A percentile compares a stretch with the other conserved stretches of the same genome.
Conservation (phyloP, 129 eudicot genomes). For the Flaveria ramosissima region DNA sequence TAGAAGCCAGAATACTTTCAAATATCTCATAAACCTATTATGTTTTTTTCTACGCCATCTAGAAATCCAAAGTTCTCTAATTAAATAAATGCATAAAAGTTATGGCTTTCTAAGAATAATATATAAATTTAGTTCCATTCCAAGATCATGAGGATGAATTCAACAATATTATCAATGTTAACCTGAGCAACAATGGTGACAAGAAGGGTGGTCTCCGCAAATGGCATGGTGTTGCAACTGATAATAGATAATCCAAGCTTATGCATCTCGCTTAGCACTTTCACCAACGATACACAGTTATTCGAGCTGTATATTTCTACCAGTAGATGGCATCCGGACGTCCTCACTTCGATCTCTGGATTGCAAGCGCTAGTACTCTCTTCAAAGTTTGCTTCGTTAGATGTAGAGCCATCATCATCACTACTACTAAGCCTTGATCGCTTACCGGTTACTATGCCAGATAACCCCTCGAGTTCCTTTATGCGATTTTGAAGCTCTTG, state of each 20-base stretch:
- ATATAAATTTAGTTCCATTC: too few relatives aligned
- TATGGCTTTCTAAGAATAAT: background rate
- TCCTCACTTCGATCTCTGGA: constrained; percentile 48
- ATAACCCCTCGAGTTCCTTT: constrained; percentile 42
- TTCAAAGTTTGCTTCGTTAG: constrained; percentile 34
- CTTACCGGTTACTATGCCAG: constrained; percentile 30
- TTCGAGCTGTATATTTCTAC: constrained; percentile 43
- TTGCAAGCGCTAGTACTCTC: constrained; percentile 17
- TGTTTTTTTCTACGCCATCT: too few relatives aligned
- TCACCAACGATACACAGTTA: constrained; percentile 25
- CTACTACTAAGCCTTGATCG: constrained; percentile 28
- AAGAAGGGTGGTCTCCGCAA: constrained; percentile 42
- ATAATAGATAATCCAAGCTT: constrained; percentile 41
- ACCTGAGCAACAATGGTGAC: constrained; percentile 55
- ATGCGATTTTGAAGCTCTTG: constrained; percentile 47
- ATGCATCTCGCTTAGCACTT: constrained; percentile 42
- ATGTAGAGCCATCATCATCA: constrained; percentile 43
- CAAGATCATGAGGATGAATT: too few relatives aligned
- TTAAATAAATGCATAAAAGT: too few relatives aligned
- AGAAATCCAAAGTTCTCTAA: too few relatives aligned
- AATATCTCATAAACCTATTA: too few relatives aligned
- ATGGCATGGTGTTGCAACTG: constrained; percentile 56
- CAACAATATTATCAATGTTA: background rate
- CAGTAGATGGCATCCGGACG: constrained; percentile 40
- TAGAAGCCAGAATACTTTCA: too few relatives aligned